phyloP scores from a whole-genome alignment of 164 flowering plant genomes.

The Umbellularia californica region DNA sequence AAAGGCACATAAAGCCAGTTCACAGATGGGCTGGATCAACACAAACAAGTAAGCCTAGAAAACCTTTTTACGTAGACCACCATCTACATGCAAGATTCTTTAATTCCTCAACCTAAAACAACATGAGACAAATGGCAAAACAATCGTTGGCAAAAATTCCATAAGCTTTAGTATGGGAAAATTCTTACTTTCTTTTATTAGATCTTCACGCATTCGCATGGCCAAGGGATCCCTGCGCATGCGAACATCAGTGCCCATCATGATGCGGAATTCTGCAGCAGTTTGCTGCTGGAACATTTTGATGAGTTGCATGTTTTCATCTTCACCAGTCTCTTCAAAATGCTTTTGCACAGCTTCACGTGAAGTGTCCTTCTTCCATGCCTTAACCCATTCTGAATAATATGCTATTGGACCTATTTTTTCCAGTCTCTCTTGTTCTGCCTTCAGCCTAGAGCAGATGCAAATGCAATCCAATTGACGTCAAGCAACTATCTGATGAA shows the following conservation, averaged over 20 bases:
- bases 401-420: conserved; percentile 77
- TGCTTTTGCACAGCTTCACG: conserved; percentile 88
- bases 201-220: conserved; percentile 94
- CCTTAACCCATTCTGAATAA: conserved; percentile 97
- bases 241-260: conserved; percentile 94
- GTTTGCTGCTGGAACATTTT: conserved; percentile 85
- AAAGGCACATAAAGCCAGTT: not conserved
- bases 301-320: conserved; percentile 78
- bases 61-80: not conserved
- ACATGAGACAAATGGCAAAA: not conserved
- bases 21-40: not conserved
- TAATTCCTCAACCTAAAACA: not conserved
- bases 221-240: conserved; percentile 88
- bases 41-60: not conserved
- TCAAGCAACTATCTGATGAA: not conserved
- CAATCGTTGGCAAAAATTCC: not conserved
- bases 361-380: conserved; percentile 91
- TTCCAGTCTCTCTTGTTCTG: conserved; percentile 66
- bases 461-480: not conserved
- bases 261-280: conserved; percentile 75
- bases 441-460: conserved; percentile 46
- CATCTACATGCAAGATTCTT: not conserved
- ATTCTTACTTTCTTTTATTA: conserved; percentile 76
- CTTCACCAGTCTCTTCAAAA: conserved; percentile 98
- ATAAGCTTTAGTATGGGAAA: not conserved